Percentiles rank a stretch among this genome's conserved stretches.
Conservation (phyloP, 2,329 filamentous ascomycete genomes). For the Claviceps sorghi region DNA sequence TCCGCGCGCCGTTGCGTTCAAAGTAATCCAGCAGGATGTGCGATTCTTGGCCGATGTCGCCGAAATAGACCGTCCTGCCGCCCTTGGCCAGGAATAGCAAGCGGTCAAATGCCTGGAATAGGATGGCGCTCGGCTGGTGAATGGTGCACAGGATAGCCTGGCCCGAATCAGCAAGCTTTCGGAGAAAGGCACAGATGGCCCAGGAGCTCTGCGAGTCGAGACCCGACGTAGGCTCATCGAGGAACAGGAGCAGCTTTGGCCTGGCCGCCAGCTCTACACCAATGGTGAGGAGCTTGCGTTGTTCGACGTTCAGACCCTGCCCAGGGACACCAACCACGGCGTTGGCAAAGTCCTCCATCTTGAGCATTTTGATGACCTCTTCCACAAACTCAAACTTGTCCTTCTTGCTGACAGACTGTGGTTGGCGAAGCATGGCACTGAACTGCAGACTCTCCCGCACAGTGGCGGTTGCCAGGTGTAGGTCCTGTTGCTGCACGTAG, state of each 20-base stretch:
- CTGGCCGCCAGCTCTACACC: conserved; percentile 45
- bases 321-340: conserved; percentile 50
- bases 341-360: conserved; percentile 53
- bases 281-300: conserved; percentile 47
- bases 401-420: conserved; percentile 32
- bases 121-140: conserved; percentile 37
- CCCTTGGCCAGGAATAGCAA: conserved; percentile 50
- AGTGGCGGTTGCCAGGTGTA: conserved; percentile 40
- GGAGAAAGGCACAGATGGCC: conserved; percentile 47
- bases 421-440: conserved; percentile 44
- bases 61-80: conserved; percentile 56
- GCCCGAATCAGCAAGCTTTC: conserved; percentile 41
- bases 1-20: conserved; percentile 44
- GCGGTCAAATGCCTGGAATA: conserved; percentile 44
- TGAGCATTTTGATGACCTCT: conserved; percentile 49
- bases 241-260: conserved; percentile 43
- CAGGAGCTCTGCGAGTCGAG: conserved; percentile 50
- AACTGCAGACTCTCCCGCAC: conserved; percentile 40
- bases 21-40: conserved; percentile 47
- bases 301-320: conserved; percentile 45
- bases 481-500: conserved; percentile 53
- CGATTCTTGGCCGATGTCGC: conserved; percentile 47
- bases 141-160: conserved; percentile 42
- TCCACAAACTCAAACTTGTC: conserved; percentile 51
- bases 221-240: conserved; percentile 47